phyloP scores from a whole-genome alignment of 2,329 filamentous ascomycete genomes.

The Ceratocystis alfenasii region DNA sequence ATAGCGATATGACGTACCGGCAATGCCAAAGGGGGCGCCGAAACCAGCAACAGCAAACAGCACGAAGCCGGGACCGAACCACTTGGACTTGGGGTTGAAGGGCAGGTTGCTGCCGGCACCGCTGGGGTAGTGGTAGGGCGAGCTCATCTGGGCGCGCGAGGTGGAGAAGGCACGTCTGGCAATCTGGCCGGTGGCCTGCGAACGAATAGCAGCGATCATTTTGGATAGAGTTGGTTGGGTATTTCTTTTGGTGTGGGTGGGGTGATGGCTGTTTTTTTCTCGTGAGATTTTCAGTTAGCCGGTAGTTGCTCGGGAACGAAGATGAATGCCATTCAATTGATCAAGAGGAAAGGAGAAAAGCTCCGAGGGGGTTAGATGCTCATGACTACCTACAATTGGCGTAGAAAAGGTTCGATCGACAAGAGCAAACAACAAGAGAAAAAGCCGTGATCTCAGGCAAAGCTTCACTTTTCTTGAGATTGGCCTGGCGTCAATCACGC shows the following conservation, averaged over 20 bases:
- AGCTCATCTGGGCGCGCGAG: constrained; percentile 71
- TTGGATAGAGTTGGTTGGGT: constrained; percentile 30
- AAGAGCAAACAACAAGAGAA: neutral
- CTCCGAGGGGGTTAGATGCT: too few species aligned
- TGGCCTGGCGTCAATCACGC: constrained; percentile 1
- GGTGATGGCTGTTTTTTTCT: constrained; percentile 24
- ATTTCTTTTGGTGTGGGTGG: constrained; percentile 28
- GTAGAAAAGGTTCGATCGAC: constrained; percentile 5
- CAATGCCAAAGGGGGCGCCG: constrained; percentile 50
- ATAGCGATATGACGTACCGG: constrained; percentile 36
- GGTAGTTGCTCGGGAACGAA: neutral
- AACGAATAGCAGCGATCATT: constrained; percentile 69
- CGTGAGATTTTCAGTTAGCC: neutral
- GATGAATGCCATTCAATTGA: neutral
- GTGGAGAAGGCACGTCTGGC: constrained; percentile 90
- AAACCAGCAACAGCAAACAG: constrained; percentile 49
- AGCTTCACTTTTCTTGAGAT: constrained; percentile 11
- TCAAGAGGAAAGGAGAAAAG: too few species aligned
- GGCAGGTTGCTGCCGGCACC: constrained; percentile 89
- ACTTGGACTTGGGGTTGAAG: constrained; percentile 88
- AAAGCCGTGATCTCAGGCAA: constrained; percentile 8
- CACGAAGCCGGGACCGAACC: constrained; percentile 78
- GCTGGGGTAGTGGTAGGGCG: constrained; percentile 97
- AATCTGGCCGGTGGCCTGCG: constrained; percentile 45
- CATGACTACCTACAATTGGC: constrained; percentile 10